phyloP scores from a whole-genome alignment of 176 grass and related monocot genomes.

The Leersia perrieri region DNA sequence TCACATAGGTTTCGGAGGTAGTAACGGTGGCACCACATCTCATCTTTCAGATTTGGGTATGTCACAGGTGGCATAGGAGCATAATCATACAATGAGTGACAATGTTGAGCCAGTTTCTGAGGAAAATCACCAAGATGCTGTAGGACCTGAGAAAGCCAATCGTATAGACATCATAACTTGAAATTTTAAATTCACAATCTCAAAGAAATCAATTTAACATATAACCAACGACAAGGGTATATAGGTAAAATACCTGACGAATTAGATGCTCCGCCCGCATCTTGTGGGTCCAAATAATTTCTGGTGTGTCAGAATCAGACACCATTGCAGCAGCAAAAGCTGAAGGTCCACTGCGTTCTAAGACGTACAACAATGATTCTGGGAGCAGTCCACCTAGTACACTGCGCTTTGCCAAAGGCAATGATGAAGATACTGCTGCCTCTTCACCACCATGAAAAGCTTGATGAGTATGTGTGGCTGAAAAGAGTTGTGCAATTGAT shows the following conservation, averaged over 20 bases:
- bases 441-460: slow-evolving; percentile 99
- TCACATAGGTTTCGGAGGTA: slow-evolving; percentile 96
- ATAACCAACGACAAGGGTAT: slow-evolving; percentile 26
- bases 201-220: slow-evolving; percentile 20
- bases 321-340: slow-evolving; percentile 91
- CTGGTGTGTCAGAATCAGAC: slow-evolving; percentile 98
- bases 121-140: slow-evolving; percentile 97
- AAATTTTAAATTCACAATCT: slow-evolving; percentile 19
- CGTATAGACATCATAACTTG: slow-evolving; percentile 19
- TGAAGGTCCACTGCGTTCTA: slow-evolving; percentile 86
- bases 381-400: slow-evolving; percentile 90
- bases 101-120: slow-evolving; percentile 95
- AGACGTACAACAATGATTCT: slow-evolving; percentile 93
- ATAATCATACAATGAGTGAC: slow-evolving; percentile 98
- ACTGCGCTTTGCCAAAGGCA: slow-evolving; percentile 94
- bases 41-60: slow-evolving; percentile 92
- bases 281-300: slow-evolving; percentile 99
- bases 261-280: slow-evolving; percentile 99
- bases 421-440: slow-evolving; percentile 86
- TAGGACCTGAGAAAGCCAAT: slow-evolving; percentile 71
- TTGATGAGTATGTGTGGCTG: slow-evolving; percentile 87
- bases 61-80: slow-evolving; percentile 99
- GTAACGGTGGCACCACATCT: slow-evolving; percentile 99
- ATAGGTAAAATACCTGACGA: slow-evolving; percentile 54
- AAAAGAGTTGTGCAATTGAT: slow-evolving; percentile 88